Conservation (phyloP, 768 basidiomycete species). For the Serendipita sp. region DNA sequence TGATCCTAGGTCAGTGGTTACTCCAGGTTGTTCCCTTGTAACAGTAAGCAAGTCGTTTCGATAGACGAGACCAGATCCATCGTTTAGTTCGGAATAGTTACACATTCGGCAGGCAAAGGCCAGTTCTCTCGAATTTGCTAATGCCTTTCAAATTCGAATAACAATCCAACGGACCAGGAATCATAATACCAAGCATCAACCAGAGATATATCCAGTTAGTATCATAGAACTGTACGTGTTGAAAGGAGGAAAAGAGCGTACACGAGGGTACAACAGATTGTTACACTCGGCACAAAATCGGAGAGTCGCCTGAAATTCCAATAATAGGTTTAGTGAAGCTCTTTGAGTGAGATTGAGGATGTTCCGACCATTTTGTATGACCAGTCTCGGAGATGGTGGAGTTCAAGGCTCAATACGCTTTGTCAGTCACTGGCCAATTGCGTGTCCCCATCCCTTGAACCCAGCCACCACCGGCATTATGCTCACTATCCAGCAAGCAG, state of each 20-base stretch:
- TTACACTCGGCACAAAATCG: conserved; percentile 92
- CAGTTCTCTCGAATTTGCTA: conserved; percentile 68
- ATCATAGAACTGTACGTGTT: too few species aligned
- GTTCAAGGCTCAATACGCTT: neutral
- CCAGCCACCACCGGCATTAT: neutral
- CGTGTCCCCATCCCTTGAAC: neutral
- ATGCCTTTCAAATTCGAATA: conserved; percentile 37
- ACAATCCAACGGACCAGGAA: neutral
- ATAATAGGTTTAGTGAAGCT: neutral
- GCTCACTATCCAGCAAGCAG: neutral
- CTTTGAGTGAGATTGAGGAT: neutral
- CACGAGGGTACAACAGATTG: conserved; percentile 71
- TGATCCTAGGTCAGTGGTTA: conserved; percentile 70
- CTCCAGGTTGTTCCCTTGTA: conserved; percentile 89
- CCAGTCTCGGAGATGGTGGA: neutral
- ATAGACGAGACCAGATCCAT: conserved; percentile 73
- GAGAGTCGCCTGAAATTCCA: conserved; percentile 40
- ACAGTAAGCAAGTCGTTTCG: conserved; percentile 84
- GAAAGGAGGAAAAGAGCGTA: conserved; percentile 10
- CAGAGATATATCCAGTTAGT: too few species aligned
- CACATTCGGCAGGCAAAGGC: conserved; percentile 89
- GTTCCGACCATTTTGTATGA: neutral
- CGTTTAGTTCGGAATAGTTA: conserved; percentile 64
- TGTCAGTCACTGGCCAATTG: neutral
- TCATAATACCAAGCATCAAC: too few species aligned